phyloP scores from a whole-genome alignment of 345 rosid genomes.

The Murraya paniculata region DNA sequence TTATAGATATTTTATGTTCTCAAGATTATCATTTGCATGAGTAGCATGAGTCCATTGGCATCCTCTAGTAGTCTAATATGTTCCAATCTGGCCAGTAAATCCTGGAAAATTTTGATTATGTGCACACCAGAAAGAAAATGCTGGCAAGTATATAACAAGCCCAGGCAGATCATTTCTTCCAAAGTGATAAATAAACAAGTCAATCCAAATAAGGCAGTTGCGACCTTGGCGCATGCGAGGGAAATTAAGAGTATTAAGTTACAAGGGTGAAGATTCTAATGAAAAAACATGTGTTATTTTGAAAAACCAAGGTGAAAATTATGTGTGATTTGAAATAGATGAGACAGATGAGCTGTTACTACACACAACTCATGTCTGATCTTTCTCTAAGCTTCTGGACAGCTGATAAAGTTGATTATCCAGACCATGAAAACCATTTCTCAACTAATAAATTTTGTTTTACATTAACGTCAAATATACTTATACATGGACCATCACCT shows the following conservation, averaged over 20 bases:
- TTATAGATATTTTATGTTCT: background rate
- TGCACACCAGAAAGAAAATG: background rate
- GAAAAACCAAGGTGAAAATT: conserved; percentile 5
- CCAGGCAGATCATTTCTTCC: background rate
- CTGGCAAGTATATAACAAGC: background rate
- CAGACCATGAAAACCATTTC: conserved; percentile 38
- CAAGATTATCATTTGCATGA: background rate
- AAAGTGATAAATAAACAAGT: background rate
- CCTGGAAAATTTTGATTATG: background rate
- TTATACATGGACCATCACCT: conserved; percentile 26
- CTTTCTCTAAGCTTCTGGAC: background rate
- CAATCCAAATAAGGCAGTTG: background rate
- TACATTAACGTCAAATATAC: background rate
- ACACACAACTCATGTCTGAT: background rate
- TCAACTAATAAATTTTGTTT: conserved; percentile 28
- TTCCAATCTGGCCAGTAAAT: background rate
- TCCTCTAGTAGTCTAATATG: background rate
- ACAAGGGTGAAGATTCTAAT: background rate
- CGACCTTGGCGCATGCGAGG: background rate
- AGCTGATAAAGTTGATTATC: conserved; percentile 8
- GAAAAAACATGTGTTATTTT: background rate
- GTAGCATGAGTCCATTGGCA: background rate
- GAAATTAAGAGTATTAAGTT: background rate
- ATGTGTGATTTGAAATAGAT: conserved; percentile 19
- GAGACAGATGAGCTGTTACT: conserved; percentile 10